Evolutionary conservation across 176 grass and related monocot genomes (phyloP), one percentile per base, ranked within the genome.

Genomic region (Urochloa ruziziensis): DNA sequence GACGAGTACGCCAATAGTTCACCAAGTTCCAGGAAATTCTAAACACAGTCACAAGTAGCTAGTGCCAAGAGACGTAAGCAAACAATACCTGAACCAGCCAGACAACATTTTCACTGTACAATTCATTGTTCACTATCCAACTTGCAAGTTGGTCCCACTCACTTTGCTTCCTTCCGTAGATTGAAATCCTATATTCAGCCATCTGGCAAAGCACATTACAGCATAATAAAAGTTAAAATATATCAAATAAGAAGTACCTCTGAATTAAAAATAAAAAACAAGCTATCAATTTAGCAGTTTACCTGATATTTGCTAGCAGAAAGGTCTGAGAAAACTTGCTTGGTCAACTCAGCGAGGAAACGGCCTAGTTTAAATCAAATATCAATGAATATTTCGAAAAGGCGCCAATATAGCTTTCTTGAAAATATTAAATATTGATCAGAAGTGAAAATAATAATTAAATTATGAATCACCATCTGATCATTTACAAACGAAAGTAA

Each of bases 101-200:
- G 74, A 96, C 93, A 85, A 94, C 93, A 90, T 99, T 99, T 51
- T 96, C 90, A 87, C 89, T 89, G 37, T 90, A 92, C 73, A 99
- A 82, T 83, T 99, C 93, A 89, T 99, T 94, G 87, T 99, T 96
- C 53, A 99, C 96, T 89, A 99, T 99, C 97, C 93, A 96, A 87
- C 91, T 99, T 28, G 96, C 96, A 59, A 99, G 91, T 85, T 96
- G 86, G 69, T 99, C 96, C 93, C 96, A 99, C 81, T 99, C 97
- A 85, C 97, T 99, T 87, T 99, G 93, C 81, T 96, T 99, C 89
- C 97, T 94, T 81, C 96, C 96, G 39, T 99, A 99, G 74, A 99
- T 88, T 59, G 96, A 99, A 87, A 99, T 86, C 75, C 97, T 92
- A 92, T 99, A 99, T 87, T 99, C 97, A 61, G 97, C 97, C 97